These are phyloP conservation scores for Tulasnella sp. DNA, from an alignment of 768 basidiomycete genomes.

Conservation along the genomic window DNA sequence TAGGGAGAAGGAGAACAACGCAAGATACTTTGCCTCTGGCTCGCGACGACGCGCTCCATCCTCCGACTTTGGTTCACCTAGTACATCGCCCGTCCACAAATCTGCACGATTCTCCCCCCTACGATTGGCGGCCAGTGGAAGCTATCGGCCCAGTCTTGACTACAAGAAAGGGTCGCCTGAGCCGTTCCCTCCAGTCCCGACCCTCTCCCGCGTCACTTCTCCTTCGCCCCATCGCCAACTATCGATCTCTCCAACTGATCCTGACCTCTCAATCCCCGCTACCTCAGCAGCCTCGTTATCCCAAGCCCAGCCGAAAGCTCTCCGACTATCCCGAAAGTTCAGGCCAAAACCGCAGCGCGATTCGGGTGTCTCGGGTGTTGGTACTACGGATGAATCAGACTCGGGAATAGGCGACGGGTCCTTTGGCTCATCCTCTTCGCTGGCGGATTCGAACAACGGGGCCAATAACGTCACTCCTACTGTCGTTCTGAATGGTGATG, in stretches of 20 bases:
- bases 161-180: slow-evolving; percentile 1
- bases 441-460: not conserved
- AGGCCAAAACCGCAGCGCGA: not conserved
- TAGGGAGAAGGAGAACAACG: not conserved
- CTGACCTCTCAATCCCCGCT: slow-evolving; percentile 14
- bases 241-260: not conserved
- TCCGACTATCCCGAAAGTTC: slow-evolving; percentile 9
- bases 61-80: not conserved
- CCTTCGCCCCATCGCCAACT: not conserved
- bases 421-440: slow-evolving; percentile 4
- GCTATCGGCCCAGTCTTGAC: not conserved
- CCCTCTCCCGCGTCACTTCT: not conserved
- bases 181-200: not conserved
- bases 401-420: slow-evolving; percentile 3
- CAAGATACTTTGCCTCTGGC: too few species aligned
- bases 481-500: not conserved
- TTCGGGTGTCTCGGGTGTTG: not conserved
- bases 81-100: not conserved
- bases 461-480: not conserved
- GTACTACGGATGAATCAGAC: slow-evolving; percentile 2
- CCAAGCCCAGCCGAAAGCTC: not conserved
- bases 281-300: slow-evolving; percentile 9
- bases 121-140: not conserved
- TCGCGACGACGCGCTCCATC: not conserved
- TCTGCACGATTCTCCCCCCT: slow-evolving; percentile 1